Percentiles rank a stretch among this genome's conserved stretches.
Evolutionary conservation across 352 stramenopile genomes (phyloP).

Genomic region (Pythium monospermum): DNA sequence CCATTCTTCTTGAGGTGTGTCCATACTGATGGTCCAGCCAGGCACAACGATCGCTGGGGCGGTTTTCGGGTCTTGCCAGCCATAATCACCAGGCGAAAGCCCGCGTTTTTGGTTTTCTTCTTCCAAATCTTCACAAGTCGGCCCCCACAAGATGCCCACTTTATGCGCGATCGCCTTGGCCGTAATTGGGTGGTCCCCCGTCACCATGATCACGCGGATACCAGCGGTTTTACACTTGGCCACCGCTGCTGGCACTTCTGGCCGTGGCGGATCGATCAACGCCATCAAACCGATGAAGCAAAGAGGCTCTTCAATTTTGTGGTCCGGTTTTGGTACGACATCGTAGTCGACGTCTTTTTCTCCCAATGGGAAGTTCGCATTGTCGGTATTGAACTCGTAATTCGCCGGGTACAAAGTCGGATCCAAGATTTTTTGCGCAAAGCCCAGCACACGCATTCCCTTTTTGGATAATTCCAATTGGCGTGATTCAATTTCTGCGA

Average conservation of each 20-base stretch:
- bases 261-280: constrained; percentile 93
- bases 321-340: constrained; percentile 51
- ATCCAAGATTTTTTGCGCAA: constrained; percentile 52
- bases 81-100: constrained; percentile 51
- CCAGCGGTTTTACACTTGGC: constrained; percentile 90
- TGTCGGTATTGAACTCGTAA: constrained; percentile 76
- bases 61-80: constrained; percentile 70
- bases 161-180: constrained; percentile 93
- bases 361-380: constrained; percentile 80
- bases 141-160: constrained; percentile 90
- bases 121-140: constrained; percentile 81
- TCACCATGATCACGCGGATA: constrained; percentile 95
- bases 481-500: constrained; percentile 52
- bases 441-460: constrained; percentile 57
- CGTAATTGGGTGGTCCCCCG: constrained; percentile 90
- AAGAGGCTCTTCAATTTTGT: constrained; percentile 67
- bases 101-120: constrained; percentile 64
- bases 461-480: constrained; percentile 57
- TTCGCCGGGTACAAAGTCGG: constrained; percentile 28
- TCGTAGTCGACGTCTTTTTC: constrained; percentile 83
- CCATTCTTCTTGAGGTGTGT: constrained; percentile 80
- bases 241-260: constrained; percentile 83
- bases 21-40: constrained; percentile 71
- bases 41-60: constrained; percentile 81
- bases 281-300: constrained; percentile 95